Base-by-base conservation (phyloP, 768 basidiomycete species). In the Russula earlei region DNA sequence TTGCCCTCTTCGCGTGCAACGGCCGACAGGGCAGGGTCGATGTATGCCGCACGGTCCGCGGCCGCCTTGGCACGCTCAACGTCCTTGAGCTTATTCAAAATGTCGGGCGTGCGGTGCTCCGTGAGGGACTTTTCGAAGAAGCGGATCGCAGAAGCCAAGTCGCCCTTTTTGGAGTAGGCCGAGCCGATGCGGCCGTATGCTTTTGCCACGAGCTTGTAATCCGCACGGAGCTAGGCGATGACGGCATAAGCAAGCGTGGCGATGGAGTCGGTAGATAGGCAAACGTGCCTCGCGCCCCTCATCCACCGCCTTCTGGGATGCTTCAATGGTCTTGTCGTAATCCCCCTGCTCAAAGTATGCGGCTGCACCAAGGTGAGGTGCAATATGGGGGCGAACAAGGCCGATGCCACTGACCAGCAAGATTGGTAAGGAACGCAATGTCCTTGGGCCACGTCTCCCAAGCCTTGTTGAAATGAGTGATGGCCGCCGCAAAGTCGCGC, bases 361-460 rank as follows among this genome's bases (percentile, higher is more conserved):
- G 54, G 96, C 96, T 86, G 67, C 47, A 10, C 29, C 24, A 48
- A 24, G 17, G 44, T 63, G 10, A 54, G 47, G 15, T 46, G 37
- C 36, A 22, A 51, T 38, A 11, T 25, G 34, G 7, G 31, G 54
- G 10, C 29, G 17, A 46, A 8, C 9, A 29, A 25, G 31, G 44
- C 20, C 20, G 12, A 10, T 11, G 27, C 8, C 7, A 68, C 77
- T 43, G 58, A 89, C 89, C 89, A 60, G 82, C 83, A 42, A 94
- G 70, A 70, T 99, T 99, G 47, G 92, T 92, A 55, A 98, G 74
- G 79, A 84, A 97, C 11, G 91, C 88, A 58, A 97, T 76, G 68
- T 99, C 93, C 72, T 95, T 88, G 25, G 92, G 91, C 80, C 84
- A 94, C 17, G 80, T 65, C 58, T 95, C 91, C 93, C 94, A 98